Conservation (phyloP, 495 filamentous ascomycete genomes). For the Trichoderma reesei region DNA sequence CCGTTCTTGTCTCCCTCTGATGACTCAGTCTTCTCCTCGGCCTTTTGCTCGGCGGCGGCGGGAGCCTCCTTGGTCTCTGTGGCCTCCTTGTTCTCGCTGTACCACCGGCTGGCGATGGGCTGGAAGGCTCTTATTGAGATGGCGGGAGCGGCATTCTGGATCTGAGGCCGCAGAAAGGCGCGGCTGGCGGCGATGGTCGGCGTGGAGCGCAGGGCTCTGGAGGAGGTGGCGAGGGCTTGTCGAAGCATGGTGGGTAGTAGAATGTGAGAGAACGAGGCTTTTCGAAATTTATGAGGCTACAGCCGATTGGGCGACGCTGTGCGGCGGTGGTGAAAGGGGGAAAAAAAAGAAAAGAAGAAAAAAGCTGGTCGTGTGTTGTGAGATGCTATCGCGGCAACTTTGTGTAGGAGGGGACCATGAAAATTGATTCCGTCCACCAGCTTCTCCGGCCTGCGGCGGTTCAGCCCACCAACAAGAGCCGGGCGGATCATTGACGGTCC, state of each 20-base stretch:
- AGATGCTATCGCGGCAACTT: neutral
- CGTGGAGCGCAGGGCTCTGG: constrained; percentile 26
- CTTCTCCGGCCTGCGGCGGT: constrained; percentile 1
- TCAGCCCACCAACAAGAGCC: neutral
- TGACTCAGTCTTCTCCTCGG: constrained; percentile 20
- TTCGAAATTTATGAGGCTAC: no score
- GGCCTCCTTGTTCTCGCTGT: constrained; percentile 35
- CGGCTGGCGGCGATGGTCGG: constrained; percentile 19
- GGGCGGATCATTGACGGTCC: constrained; percentile 7
- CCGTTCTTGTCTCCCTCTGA: constrained; percentile 13
- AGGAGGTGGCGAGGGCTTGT: constrained; percentile 29
- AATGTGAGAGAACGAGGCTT: neutral
- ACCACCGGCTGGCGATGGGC: constrained; percentile 29
- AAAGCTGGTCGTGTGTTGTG: neutral
- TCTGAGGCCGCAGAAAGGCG: constrained; percentile 1
- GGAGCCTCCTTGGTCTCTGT: constrained; percentile 17
- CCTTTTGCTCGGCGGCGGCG: constrained; percentile 18
- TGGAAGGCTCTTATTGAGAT: constrained; percentile 14
- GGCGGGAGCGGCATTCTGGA: constrained; percentile 7
- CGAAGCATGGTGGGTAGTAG: constrained; percentile 30
- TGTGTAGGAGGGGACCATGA: neutral
- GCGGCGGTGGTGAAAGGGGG: neutral
- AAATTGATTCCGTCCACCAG: neutral
- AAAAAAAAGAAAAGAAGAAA: no score
- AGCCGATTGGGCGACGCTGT: neutral